Base-by-base conservation (phyloP, 2,329 filamentous ascomycete genomes). In the Colletotrichum spinosum region DNA sequence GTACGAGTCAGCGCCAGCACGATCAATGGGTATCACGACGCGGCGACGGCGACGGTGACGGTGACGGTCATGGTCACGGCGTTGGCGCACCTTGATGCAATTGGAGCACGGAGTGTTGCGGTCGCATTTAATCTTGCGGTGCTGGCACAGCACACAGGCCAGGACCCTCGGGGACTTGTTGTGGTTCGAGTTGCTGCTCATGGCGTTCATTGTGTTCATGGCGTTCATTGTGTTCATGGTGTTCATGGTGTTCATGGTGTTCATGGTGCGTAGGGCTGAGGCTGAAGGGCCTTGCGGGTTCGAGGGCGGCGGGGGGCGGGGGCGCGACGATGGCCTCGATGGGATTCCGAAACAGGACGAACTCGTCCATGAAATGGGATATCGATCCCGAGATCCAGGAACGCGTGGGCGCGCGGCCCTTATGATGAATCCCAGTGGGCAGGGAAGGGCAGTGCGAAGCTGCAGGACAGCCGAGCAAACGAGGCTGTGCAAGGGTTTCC, bases 121-220 rank as follows among this genome's bases (percentile, higher is more conserved):
- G 70, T 88, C 86, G 75, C 86, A 89, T 73, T 87, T 88, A 75
- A 88, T 88, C 76, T 89, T 88, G 70, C 86, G 83, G 71, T 86
- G 84, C 72, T 88, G 86, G 71, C 86, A 88, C 42, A 88, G 77
- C 17, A 86, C 83, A 69, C 86, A 87, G 17, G 84, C 84, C 62
- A 86, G 76, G 51, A 86, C 80, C 69, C 84, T 77, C 12, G 78
- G 75, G 11, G 79, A 75, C 72, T 82, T 84, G 60, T 75, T 49
- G 33, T 67, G 64, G 50, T 46, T 60, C 12, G 60, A 53, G 15
- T 51, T 44, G 60, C 49, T 46, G 61, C 49, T 67, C 64, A 60
- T 60, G 25, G 25, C 25, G 25, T 25, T 25, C 64, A 65, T 65
- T 58, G 48, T 25, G 25, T 25, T 25, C 25, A 25, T 25, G 4